Evolutionary conservation across 2,329 filamentous ascomycete species (phyloP).

Genomic region (Blastomyces parvus): DNA sequence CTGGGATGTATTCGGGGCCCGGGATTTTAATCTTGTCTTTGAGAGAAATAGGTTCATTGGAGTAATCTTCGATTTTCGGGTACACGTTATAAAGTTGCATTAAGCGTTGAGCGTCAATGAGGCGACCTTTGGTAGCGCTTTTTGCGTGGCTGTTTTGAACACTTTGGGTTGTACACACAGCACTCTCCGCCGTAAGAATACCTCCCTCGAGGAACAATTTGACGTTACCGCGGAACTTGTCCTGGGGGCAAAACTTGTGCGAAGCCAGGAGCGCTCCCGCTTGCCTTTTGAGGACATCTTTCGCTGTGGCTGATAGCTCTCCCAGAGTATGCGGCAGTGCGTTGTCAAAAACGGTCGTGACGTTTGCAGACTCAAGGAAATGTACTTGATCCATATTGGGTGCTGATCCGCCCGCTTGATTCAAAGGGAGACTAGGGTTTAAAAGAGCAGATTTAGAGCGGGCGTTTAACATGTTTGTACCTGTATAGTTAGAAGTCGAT

Average conservation of each 20-base stretch:
- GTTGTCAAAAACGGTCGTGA: background rate
- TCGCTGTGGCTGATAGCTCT: background rate
- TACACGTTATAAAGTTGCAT: slow-evolving; percentile 7
- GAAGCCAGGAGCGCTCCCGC: background rate
- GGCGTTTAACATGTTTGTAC: background rate
- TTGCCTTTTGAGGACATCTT: background rate
- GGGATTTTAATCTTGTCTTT: slow-evolving; percentile 8
- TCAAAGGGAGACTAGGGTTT: background rate
- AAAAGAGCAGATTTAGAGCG: background rate
- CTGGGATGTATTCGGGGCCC: background rate
- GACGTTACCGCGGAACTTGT: background rate
- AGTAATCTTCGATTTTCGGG: slow-evolving; percentile 19
- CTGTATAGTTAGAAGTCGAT: background rate
- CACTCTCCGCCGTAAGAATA: background rate
- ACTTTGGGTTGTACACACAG: background rate
- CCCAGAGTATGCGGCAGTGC: background rate
- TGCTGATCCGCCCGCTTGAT: background rate
- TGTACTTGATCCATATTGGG: background rate
- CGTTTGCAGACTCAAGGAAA: background rate
- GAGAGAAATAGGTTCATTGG: slow-evolving; percentile 18
- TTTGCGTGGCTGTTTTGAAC: background rate
- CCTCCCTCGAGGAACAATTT: slow-evolving; percentile 7
- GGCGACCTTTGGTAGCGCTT: background rate
- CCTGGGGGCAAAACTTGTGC: background rate
- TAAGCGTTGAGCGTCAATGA: slow-evolving; percentile 7